phyloP scores from a whole-genome alignment of 2,329 filamentous ascomycete genomes.

The Colletotrichum tanaceti region DNA sequence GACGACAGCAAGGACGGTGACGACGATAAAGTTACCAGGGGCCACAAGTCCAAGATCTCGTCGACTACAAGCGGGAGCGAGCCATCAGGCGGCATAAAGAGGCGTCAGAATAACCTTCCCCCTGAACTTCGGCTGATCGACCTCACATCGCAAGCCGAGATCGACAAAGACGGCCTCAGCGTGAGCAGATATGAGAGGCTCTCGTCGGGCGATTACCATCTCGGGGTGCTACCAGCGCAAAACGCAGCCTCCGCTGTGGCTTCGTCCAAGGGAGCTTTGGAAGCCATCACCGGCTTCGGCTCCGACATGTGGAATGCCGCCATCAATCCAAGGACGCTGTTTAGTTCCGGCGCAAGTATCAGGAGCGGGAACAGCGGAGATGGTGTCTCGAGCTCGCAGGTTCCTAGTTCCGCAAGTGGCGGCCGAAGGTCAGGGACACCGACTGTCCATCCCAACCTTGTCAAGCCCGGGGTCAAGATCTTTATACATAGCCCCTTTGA shows the following conservation, averaged over 20 bases:
- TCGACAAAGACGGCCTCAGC: slow-evolving; percentile 87
- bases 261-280: slow-evolving; percentile 78
- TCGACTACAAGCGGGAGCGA: slow-evolving; percentile 64
- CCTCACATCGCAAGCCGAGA: slow-evolving; percentile 84
- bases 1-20: slow-evolving; percentile 63
- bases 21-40: slow-evolving; percentile 45
- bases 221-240: slow-evolving; percentile 82
- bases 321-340: slow-evolving; percentile 86
- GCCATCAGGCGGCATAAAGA: slow-evolving; percentile 73
- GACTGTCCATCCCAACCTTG: slow-evolving; percentile 63
- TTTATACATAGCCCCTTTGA: slow-evolving; percentile 98
- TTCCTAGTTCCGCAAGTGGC: slow-evolving; percentile 53
- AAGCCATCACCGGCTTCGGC: slow-evolving; percentile 77
- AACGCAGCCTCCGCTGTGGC: slow-evolving; percentile 72
- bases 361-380: slow-evolving; percentile 71
- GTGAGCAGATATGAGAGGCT: slow-evolving; percentile 89
- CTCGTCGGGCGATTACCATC: slow-evolving; percentile 90
- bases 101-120: slow-evolving; percentile 81
- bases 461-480: slow-evolving; percentile 74
- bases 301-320: slow-evolving; percentile 91
- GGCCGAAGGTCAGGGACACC: slow-evolving; percentile 40
- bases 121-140: slow-evolving; percentile 94
- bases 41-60: slow-evolving; percentile 58
- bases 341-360: slow-evolving; percentile 87
- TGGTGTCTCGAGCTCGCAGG: slow-evolving; percentile 62